Base-by-base conservation (phyloP, 23 red algal genomes). In the Gracilaria gracilis region DNA sequence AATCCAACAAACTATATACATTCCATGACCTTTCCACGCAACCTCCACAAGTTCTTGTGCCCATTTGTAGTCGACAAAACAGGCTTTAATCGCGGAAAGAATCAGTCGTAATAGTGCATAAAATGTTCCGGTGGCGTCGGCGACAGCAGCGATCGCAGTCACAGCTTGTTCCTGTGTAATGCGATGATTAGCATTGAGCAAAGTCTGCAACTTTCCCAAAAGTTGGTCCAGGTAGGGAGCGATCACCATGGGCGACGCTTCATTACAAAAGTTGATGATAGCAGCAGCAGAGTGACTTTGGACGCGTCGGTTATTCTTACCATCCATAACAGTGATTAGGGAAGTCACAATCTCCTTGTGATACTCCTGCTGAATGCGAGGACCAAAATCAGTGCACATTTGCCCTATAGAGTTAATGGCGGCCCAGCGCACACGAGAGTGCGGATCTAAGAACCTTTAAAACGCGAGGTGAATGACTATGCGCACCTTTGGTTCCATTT, bases 261-360 rank as follows among this genome's bases (percentile, higher is more conserved):
- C 97, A 80, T 99, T 94, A 79, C 97, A 99, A 88, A 99, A 99
- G 91, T 99, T 99, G 75, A 99, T 99, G 6, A 99, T 83, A 31
- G 97, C 97, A 48, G 97, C 97, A 9, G 97, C 97, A 24, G 94
- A 94, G 69, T 99, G 97, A 59, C 83, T 90, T 84, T 95, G 97
- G 15, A 99, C 97, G 25, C 97, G 89, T 49, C 91, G 94, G 67
- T 96, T 94, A 9, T 78, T 79, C 49, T 55, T 64, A 67, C 96
- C 97, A 66, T 96, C 95, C 97, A 99, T 99, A 33, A 95, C 84
- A 62, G 69, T 61, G 29, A 96, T 88, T 2, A 99, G 83, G 15
- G 89, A 66, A 2, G 85, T 91, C 27, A 99, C 80, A 44, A 99
- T 92, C 25, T 59, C 71, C 61, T 35, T 53, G 51, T 99, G 97